phyloP scores from a whole-genome alignment of 2,329 filamentous ascomycete genomes.

The Ophiosphaerella narmari region DNA sequence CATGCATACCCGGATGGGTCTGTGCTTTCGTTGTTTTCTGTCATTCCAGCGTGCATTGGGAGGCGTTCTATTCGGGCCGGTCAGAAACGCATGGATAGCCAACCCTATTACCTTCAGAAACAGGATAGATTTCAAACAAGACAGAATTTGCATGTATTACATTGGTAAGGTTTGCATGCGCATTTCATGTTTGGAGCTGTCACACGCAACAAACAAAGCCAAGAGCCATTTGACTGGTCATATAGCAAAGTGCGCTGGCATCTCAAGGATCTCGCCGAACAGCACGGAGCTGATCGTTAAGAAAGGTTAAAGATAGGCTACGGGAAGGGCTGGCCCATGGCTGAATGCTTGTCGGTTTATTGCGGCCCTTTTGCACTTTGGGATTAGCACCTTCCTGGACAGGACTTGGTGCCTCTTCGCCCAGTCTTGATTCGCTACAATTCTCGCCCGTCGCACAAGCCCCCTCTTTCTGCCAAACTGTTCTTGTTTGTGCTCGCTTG shows the following conservation, averaged over 20 bases:
- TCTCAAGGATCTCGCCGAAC: not conserved
- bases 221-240: too few species aligned
- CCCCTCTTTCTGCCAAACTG: too few species aligned
- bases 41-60: constrained; percentile 20
- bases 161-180: too few species aligned
- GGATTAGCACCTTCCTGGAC: constrained; percentile 1
- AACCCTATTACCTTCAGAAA: constrained; percentile 4
- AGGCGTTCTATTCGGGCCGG: constrained; percentile 20
- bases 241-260: too few species aligned
- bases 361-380: not conserved
- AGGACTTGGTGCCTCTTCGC: not conserved
- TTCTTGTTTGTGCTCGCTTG: too few species aligned
- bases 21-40: not conserved
- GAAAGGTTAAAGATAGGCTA: constrained; percentile 4
- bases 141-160: too few species aligned
- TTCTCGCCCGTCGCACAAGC: too few species aligned
- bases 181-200: too few species aligned
- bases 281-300: constrained; percentile 3
- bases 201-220: too few species aligned
- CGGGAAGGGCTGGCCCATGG: constrained; percentile 8
- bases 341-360: too few species aligned
- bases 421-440: too few species aligned
- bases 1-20: not conserved
- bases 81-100: not conserved
- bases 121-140: too few species aligned